These are phyloP conservation scores for Cercospora zeae-maydis DNA, from an alignment of 2,329 filamentous ascomycete genomes.

Conservation along the genomic window DNA sequence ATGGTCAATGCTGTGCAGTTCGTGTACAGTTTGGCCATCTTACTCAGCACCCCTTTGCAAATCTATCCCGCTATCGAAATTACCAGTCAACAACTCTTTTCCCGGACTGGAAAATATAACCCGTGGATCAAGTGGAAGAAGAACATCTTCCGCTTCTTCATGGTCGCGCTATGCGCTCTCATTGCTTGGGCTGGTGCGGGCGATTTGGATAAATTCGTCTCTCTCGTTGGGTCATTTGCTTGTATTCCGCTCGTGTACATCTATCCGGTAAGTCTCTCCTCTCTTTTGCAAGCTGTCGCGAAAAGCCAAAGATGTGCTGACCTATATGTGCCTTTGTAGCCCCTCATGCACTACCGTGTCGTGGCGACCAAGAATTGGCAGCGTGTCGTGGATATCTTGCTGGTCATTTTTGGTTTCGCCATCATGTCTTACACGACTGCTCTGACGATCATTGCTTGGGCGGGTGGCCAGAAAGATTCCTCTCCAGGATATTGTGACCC, in stretches of 20 bases:
- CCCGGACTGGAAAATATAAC: conserved; percentile 92
- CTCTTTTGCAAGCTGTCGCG: not conserved
- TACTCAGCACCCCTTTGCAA: conserved; percentile 90
- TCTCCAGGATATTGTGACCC: conserved; percentile 62
- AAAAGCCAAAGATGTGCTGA: conserved; percentile 7
- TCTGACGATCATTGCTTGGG: conserved; percentile 85
- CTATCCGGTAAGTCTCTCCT: conserved; percentile 72
- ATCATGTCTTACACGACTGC: conserved; percentile 91
- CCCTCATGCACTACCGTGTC: conserved; percentile 80
- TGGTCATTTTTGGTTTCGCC: conserved; percentile 77
- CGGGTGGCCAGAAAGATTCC: conserved; percentile 52
- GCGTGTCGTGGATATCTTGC: conserved; percentile 66
- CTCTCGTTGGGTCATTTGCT: conserved; percentile 92
- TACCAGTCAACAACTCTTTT: conserved; percentile 90
- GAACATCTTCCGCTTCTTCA: conserved; percentile 91
- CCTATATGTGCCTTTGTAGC: conserved; percentile 51
- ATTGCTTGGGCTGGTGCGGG: conserved; percentile 92
- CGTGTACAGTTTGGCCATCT: conserved; percentile 94
- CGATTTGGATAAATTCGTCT: conserved; percentile 95
- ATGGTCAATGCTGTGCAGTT: conserved; percentile 95
- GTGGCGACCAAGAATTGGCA: conserved; percentile 68
- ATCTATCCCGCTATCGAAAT: conserved; percentile 98
- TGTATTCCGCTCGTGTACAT: conserved; percentile 97
- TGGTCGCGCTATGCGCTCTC: conserved; percentile 78
- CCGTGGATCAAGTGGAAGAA: conserved; percentile 99